These are phyloP conservation scores for Scheffersomyces illinoinensis DNA, from an alignment of 1,139 yeast species.

Conservation along the genomic window DNA sequence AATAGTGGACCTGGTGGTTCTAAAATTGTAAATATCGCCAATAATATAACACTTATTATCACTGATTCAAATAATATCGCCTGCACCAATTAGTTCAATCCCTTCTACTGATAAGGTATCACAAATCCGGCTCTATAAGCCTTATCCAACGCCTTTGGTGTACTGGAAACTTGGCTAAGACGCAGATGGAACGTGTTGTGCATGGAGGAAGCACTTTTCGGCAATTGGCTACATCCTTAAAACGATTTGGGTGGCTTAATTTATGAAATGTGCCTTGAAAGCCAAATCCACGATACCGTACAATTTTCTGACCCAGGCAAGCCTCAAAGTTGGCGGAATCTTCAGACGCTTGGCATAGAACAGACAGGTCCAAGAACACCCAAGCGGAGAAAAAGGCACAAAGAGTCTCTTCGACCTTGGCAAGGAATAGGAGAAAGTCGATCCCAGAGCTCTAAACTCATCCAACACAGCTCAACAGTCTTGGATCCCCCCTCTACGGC, in stretches of 20 bases:
- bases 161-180: background rate
- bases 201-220: background rate
- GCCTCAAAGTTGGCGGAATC: background rate
- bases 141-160: background rate
- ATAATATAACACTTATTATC: too few species aligned
- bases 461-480: background rate
- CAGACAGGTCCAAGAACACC: background rate
- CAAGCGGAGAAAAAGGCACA: background rate
- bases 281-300: background rate
- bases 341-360: background rate
- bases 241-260: background rate
- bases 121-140: background rate
- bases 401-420: background rate
- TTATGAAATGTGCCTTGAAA: background rate
- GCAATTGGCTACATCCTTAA: background rate
- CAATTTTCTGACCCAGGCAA: background rate
- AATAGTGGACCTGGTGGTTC: background rate
- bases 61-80: too few species aligned
- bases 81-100: background rate
- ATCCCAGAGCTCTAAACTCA: background rate
- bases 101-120: background rate
- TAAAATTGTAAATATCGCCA: background rate
- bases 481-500: background rate
- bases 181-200: background rate
- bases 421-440: background rate